Conservation (phyloP, 2,329 filamentous ascomycete species). For the Botryotinia globosa region DNA sequence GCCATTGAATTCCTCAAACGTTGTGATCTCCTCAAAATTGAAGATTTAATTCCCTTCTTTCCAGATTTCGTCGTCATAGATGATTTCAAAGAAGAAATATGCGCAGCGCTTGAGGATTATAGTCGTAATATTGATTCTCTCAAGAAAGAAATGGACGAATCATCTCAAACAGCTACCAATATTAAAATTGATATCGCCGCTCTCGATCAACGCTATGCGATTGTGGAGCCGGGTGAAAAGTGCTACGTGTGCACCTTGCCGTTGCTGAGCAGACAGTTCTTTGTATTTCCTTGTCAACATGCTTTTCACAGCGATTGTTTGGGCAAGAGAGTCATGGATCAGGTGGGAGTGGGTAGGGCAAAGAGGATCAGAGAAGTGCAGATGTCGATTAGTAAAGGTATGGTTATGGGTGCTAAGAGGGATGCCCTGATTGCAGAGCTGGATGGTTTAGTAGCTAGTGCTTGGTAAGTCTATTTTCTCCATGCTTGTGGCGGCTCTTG, state of each 20-base stretch:
- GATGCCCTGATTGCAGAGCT: constrained; percentile 84
- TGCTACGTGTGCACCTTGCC: constrained; percentile 88
- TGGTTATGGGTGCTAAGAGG: constrained; percentile 66
- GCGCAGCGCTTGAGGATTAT: constrained; percentile 88
- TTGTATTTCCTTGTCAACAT: constrained; percentile 98
- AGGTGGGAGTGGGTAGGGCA: constrained; percentile 71
- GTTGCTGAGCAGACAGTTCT: constrained; percentile 86
- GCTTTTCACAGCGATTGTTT: constrained; percentile 96
- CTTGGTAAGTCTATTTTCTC: constrained; percentile 61
- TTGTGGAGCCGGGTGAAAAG: constrained; percentile 92
- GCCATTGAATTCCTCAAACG: constrained; percentile 92
- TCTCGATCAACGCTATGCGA: constrained; percentile 85
- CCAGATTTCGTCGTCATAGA: constrained; percentile 98
- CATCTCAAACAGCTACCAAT: constrained; percentile 79
- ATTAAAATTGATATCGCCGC: constrained; percentile 87
- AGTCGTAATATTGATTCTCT: constrained; percentile 83
- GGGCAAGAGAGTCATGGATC: constrained; percentile 79
- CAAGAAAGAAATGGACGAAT: constrained; percentile 94
- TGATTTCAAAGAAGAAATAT: constrained; percentile 99
- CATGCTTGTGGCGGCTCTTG: background rate
- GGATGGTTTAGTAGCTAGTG: constrained; percentile 84
- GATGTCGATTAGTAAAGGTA: constrained; percentile 73
- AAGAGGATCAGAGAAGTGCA: constrained; percentile 84
- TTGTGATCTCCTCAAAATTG: constrained; percentile 88
- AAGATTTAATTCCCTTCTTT: constrained; percentile 97